Conservation (phyloP, 257 asterid species). For the Rauvolfia tetraphylla region DNA sequence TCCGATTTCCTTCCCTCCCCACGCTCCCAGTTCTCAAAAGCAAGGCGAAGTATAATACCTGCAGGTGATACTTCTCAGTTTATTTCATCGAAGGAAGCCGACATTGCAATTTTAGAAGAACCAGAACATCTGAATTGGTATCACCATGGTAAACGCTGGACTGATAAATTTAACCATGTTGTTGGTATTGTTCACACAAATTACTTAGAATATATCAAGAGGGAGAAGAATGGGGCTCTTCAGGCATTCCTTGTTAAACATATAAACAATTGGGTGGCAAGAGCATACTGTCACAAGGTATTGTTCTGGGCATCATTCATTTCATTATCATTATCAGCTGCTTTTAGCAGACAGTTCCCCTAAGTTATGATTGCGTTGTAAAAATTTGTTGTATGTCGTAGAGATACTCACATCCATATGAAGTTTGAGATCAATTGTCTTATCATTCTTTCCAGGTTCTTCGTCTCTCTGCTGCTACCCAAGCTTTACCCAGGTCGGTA, state of each 20-base stretch:
- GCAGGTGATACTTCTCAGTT: constrained; percentile 95
- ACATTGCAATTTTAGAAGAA: constrained; percentile 96
- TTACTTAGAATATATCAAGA: constrained; percentile 95
- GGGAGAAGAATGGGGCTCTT: constrained; percentile 96
- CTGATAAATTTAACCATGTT: constrained; percentile 95
- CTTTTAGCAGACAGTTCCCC: not conserved
- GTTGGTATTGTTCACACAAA: constrained; percentile 96
- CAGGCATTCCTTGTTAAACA: constrained; percentile 94
- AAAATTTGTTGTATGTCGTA: not conserved
- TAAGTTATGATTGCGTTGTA: not conserved
- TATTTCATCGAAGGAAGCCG: constrained; percentile 90
- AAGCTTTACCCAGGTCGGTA: constrained; percentile 76
- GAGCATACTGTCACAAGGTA: constrained; percentile 96
- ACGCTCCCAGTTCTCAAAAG: constrained; percentile 84
- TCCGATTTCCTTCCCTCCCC: constrained; percentile 5
- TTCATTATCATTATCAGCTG: not conserved
- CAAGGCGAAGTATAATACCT: constrained; percentile 89
- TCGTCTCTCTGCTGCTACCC: constrained; percentile 98
- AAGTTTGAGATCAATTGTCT: constrained; percentile 4
- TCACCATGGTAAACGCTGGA: constrained; percentile 99
- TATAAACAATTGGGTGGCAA: constrained; percentile 85
- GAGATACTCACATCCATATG: not conserved
- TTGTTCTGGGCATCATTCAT: not conserved
- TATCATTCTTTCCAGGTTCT: constrained; percentile 55
- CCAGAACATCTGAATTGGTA: constrained; percentile 99